Percentiles rank a stretch among this genome's conserved stretches.
Evolutionary conservation across 2,329 filamentous ascomycete species (phyloP).

Genomic region (Aureobasidium musti): DNA sequence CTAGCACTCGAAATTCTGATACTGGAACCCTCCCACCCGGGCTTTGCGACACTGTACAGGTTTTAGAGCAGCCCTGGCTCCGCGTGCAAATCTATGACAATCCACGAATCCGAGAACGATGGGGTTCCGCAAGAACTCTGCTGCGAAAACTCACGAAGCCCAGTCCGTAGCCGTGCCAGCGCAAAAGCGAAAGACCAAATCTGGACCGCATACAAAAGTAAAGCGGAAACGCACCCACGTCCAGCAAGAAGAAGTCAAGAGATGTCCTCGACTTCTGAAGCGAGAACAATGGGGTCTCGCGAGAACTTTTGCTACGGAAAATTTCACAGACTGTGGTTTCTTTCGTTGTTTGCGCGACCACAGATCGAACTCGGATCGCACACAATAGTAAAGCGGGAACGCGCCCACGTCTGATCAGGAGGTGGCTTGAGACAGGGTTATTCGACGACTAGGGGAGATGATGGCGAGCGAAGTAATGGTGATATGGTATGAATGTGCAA

Average conservation of each 20-base stretch:
- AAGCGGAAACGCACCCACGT: conserved; percentile 13
- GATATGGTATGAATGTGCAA: neutral
- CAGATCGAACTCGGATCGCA: neutral
- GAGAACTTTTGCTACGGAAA: conserved; percentile 10
- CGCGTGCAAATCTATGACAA: neutral
- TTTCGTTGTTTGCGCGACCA: conserved; percentile 10
- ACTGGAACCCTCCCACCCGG: conserved; percentile 23
- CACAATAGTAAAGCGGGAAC: neutral
- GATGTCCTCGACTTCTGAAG: neutral
- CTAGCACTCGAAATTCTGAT: neutral
- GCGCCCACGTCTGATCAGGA: neutral
- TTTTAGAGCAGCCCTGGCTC: conserved; percentile 24
- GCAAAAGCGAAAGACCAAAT: neutral
- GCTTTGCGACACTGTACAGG: neutral
- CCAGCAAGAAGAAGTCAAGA: conserved; percentile 7
- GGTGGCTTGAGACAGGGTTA: neutral
- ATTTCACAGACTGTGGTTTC: neutral
- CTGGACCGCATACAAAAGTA: conserved; percentile 16
- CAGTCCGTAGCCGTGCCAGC: neutral
- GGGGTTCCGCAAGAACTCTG: conserved; percentile 6
- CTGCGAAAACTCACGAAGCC: conserved; percentile 1
- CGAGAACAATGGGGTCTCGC: conserved; percentile 1
- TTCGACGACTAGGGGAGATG: neutral
- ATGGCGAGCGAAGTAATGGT: neutral
- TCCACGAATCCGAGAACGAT: neutral